Evolutionary conservation across 805 yeast genomes (phyloP).

Genomic region (Dipodascopsis uninucleata): DNA sequence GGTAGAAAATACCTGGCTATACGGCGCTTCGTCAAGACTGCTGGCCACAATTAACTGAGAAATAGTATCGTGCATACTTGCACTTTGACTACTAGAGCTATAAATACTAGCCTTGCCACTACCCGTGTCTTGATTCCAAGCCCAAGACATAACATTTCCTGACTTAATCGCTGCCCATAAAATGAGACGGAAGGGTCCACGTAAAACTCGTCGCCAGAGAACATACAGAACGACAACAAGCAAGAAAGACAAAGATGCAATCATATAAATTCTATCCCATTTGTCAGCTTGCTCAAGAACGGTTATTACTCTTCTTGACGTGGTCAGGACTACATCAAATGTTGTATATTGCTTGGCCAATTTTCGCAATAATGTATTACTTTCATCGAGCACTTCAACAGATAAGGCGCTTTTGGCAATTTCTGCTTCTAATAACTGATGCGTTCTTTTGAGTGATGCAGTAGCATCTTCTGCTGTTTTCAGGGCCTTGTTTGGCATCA

Average conservation of each 20-base stretch:
- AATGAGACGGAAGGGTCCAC: conserved; percentile 33
- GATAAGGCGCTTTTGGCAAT: conserved; percentile 38
- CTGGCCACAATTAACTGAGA: no score
- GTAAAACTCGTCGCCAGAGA: conserved; percentile 39
- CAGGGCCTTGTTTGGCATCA: not conserved
- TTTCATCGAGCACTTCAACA: conserved; percentile 39
- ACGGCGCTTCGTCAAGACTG: no score
- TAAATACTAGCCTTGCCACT: conserved; percentile 4
- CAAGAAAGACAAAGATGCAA: conserved; percentile 38
- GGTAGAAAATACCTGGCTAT: no score
- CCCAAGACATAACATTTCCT: conserved; percentile 15
- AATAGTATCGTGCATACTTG: no score
- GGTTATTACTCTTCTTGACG: conserved; percentile 37
- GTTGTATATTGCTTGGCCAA: conserved; percentile 38
- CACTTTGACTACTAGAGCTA: no score
- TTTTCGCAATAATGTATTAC: conserved; percentile 35
- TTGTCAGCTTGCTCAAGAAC: conserved; percentile 42
- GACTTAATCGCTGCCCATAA: conserved; percentile 20
- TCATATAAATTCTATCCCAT: conserved; percentile 40
- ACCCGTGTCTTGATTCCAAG: not conserved
- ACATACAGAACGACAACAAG: conserved; percentile 38
- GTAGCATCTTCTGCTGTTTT: conserved; percentile 34
- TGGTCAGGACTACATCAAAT: conserved; percentile 38
- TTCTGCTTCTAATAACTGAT: conserved; percentile 39
- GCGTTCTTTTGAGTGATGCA: conserved; percentile 34